Evolutionary conservation across 176 grass and related monocot genomes (phyloP), one percentile per base, ranked within the genome.

Genomic region (Ensete ventricosum): DNA sequence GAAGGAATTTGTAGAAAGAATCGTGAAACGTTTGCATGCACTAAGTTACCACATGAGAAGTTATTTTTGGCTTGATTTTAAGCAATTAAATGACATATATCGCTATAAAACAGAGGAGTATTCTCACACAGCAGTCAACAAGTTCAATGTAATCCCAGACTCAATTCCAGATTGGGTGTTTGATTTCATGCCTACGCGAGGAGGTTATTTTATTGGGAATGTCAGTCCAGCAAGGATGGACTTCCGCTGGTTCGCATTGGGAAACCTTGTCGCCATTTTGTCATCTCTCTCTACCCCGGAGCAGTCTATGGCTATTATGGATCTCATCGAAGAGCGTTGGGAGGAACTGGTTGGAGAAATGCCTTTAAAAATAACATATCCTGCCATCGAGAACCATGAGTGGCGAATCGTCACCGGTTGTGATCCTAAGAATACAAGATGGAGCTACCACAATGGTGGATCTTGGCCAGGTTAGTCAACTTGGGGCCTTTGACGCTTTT

Each of bases 241-340:
- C 51, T 72, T 72, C 51, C 49, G 69, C 12, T 72, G 69, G 69
- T 72, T 72, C 14, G 69, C 69, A 16, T 23, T 72, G 48, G 69
- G 69, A 11, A 72, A 72, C 20, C 14, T 51, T 53, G 51, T 72
- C 24, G 69, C 69, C 48, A 72, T 72, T 72, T 14, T 72, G 50
- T 72, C 69, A 13, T 72, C 69, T 53, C 69, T 72, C 54, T 21
- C 69, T 23, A 72, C 69, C 17, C 69, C 69, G 0, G 69, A 72
- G 69, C 69, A 72, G 23, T 72, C 69, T 53, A 53, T 72, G 69
- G 69, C 69, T 72, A 72, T 72, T 72, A 72, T 72, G 69, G 69
- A 72, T 72, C 69, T 72, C 50, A n/a, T 72, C 8, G 69, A 72
- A 72, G 69, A 72, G 48, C 69, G 69, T 52, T 72, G 69, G 69